Evolutionary conservation across 2,329 filamentous ascomycete genomes (phyloP), one percentile per base, ranked within the genome.

Genomic region (Aspergillus oerlinghausenensis): DNA sequence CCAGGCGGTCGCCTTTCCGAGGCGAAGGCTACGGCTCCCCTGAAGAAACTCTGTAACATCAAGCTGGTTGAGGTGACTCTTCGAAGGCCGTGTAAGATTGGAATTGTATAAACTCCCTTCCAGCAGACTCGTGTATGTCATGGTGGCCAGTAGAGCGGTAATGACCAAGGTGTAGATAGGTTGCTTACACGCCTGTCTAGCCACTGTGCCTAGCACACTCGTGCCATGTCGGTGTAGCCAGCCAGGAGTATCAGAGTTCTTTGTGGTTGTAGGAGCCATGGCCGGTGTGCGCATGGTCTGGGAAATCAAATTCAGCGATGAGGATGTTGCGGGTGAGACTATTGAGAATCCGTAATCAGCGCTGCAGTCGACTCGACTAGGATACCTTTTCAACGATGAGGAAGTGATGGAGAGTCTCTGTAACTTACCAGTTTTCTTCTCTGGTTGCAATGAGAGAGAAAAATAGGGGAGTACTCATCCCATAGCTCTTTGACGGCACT

Each of bases 101-200:
- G 76, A 81, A 67, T 93, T 89, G 68, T 96, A 89, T 56, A 97
- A 79, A 72, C 90, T 96, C 65, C 93, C 89, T 73, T 96, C 92
- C 21, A 99, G 82, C 50, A 97, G 83, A 48, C 92, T 91, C 62
- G 97, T 86, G 73, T 99, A 99, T 60, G 92, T 95, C 50, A 91
- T 95, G 74, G 92, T 97, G 56, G 92, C 94, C 52, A 99, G 80
- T 51, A 97, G 77, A 52, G 92, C 92, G 63, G 96, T 89, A 62
- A 92, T 83, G 63, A 94, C 91, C 62, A 99, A 90, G 52, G 93
- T 97, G 71, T 97, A 92, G 62, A 99, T 96, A 0, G 94, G 94
- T 75, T 97, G 93, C 3, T 89, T 88, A 76, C 90, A 96, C 57
- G 94, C 92, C 66, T 90, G 83, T 65, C 86, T 87, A 45, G 93